A percentile compares a stretch with the other conserved stretches of the same genome.
phyloP scores from a whole-genome alignment of 2,329 filamentous ascomycete species.

The Fusarium staphyleae region DNA sequence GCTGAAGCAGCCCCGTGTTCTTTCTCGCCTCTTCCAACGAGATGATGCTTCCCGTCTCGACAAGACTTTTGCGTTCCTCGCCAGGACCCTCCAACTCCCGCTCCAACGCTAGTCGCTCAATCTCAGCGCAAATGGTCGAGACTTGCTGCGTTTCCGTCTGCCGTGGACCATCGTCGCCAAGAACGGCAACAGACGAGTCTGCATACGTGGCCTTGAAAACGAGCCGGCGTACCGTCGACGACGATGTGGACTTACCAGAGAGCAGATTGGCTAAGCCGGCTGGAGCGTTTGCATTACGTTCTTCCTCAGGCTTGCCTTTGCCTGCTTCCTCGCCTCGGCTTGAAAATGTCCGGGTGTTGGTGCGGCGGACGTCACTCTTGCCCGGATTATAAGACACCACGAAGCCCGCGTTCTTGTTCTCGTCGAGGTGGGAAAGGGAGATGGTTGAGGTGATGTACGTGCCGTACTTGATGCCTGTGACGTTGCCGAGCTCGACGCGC shows the following conservation, averaged over 20 bases:
- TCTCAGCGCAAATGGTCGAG: conserved; percentile 74
- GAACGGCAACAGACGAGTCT: conserved; percentile 62
- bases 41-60: conserved; percentile 76
- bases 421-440: conserved; percentile 77
- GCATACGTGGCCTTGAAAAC: conserved; percentile 45
- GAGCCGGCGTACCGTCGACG: conserved; percentile 17
- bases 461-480: conserved; percentile 77
- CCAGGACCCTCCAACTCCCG: conserved; percentile 52
- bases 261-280: conserved; percentile 53
- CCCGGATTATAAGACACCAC: conserved; percentile 78
- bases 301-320: conserved; percentile 32
- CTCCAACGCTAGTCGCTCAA: conserved; percentile 70
- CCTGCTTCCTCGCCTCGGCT: conserved; percentile 50
- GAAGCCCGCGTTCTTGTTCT: conserved; percentile 82
- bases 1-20: conserved; percentile 85
- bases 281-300: conserved; percentile 39
- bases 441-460: conserved; percentile 92
- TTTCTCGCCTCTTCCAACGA: conserved; percentile 83
- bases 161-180: conserved; percentile 52
- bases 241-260: conserved; percentile 44
- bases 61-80: conserved; percentile 54
- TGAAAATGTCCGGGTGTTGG: conserved; percentile 85
- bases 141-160: conserved; percentile 64
- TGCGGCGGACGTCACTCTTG: conserved; percentile 73
- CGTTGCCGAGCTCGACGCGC: conserved; percentile 76